Base-by-base conservation (phyloP, 805 yeast genomes). In the Wilhelminamyces savonicus region DNA sequence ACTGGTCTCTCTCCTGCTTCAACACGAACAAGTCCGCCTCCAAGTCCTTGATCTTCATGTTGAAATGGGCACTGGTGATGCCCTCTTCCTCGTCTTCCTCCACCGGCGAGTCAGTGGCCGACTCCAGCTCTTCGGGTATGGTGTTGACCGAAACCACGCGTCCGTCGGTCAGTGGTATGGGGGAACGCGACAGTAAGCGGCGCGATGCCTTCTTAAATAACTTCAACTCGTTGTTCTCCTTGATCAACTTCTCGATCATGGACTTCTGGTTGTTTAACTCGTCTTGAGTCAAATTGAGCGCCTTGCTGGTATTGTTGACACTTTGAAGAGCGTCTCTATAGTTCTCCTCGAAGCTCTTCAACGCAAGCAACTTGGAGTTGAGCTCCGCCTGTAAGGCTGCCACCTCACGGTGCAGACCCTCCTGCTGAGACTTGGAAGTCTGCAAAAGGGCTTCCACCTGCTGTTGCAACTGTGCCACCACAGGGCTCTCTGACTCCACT, bases 21-120 rank as follows among this genome's bases (percentile, higher is more conserved):
- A 81, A 70, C 32, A 86, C 82, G 45, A 72, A 81, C 40, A 86
- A 62, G 50, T 85, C 94, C 4, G 95, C 95, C 46, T 84, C 83
- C 43, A 86, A 59, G 44, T 86, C 95, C 44, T 82, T 77, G 25
- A 86, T 70, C 55, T 79, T 82, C 62, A 85, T 68, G 38, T 77
- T 82, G 46, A 71, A 82, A 40, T 81, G 86, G 26, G 82, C 71
- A 29, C 45, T 58, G 16, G 44, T 52, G 23, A 64, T 52, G 17
- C 43, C 50, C 10, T 41, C 55, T 5, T 41, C 53, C 11, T 49
- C 57, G 15, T 56, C 64, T 16, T 50, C 55, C 13, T 42, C 49
- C 2, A 35, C 23, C 3, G 17, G n/a, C n/a, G n/a, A n/a, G n/a
- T n/a, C n/a, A n/a, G n/a, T 7, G 9, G 21, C 9, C 21, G 21